Conservation (phyloP, 768 basidiomycete genomes). For the Mycena maculata region DNA sequence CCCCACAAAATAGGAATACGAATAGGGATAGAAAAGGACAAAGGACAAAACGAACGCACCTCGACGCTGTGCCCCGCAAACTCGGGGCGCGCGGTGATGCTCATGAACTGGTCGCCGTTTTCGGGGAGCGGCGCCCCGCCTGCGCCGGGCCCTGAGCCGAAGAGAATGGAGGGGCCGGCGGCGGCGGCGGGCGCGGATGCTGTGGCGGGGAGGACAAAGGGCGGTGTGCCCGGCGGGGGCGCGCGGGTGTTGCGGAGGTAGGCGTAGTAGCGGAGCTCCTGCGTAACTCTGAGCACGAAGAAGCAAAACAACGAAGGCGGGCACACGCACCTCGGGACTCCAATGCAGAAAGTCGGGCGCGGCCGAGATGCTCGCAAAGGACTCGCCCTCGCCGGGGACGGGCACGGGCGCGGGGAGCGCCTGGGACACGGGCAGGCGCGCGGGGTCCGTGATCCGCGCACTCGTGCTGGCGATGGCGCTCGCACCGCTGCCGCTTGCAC, state of each 20-base stretch:
- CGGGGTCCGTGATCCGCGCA: constrained; percentile 22
- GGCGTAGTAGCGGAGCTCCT: constrained; percentile 50
- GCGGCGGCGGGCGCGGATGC: not conserved
- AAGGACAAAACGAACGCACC: constrained; percentile 37
- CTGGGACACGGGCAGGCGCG: constrained; percentile 41
- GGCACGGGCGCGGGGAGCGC: constrained; percentile 41
- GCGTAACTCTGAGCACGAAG: not conserved
- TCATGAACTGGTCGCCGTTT: constrained; percentile 43
- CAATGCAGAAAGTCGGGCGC: constrained; percentile 43
- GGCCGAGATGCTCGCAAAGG: constrained; percentile 45
- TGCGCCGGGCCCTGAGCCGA: not conserved
- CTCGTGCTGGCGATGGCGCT: constrained; percentile 13
- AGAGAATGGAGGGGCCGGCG: not conserved
- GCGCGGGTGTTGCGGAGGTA: constrained; percentile 43
- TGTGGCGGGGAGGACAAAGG: constrained; percentile 1
- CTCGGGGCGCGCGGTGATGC: constrained; percentile 45
- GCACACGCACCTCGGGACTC: constrained; percentile 47
- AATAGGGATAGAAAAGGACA: not conserved
- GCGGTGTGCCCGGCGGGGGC: constrained; percentile 26
- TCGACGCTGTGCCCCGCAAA: constrained; percentile 56
- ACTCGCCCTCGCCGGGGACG: constrained; percentile 30
- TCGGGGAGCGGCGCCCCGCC: constrained; percentile 14
- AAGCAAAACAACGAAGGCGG: not conserved
- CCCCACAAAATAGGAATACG: not conserved
- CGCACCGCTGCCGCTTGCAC: not conserved